Conservation (phyloP, 805 yeast genomes). For the Kurtzmaniella fragi region DNA sequence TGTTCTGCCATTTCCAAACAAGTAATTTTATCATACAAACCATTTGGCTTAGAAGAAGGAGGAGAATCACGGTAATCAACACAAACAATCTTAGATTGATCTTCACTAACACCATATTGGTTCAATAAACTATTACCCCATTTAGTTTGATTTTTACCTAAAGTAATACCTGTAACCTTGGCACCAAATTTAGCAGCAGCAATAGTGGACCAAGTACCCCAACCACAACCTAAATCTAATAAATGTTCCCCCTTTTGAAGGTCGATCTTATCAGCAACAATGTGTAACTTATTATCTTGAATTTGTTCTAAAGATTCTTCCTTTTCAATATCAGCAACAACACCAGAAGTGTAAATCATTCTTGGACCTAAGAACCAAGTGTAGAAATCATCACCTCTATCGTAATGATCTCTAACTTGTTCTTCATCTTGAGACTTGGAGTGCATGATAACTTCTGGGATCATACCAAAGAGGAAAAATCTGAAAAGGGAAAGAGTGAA, state of each 20-base stretch:
- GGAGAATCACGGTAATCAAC: slow-evolving; percentile 91
- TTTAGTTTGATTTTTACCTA: slow-evolving; percentile 86
- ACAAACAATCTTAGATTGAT: slow-evolving; percentile 76
- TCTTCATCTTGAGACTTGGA: slow-evolving; percentile 93
- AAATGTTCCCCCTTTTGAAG: slow-evolving; percentile 67
- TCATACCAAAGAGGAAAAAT: slow-evolving; percentile 80
- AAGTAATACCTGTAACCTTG: slow-evolving; percentile 80
- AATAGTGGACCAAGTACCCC: slow-evolving; percentile 89
- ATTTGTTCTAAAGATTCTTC: slow-evolving; percentile 74
- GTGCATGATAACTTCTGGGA: slow-evolving; percentile 90
- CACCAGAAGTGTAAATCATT: slow-evolving; percentile 89
- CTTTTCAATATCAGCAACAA: slow-evolving; percentile 61
- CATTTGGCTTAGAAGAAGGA: slow-evolving; percentile 42
- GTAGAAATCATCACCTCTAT: slow-evolving; percentile 94
- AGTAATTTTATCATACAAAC: slow-evolving; percentile 75
- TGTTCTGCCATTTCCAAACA: slow-evolving; percentile 96
- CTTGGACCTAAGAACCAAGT: slow-evolving; percentile 92
- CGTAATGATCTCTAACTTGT: slow-evolving; percentile 93
- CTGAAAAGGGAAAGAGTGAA: slow-evolving; percentile 75
- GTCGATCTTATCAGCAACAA: slow-evolving; percentile 83
- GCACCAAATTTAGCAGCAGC: slow-evolving; percentile 84
- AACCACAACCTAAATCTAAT: slow-evolving; percentile 89
- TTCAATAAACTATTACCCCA: slow-evolving; percentile 75
- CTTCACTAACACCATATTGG: slow-evolving; percentile 59
- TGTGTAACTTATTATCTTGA: slow-evolving; percentile 85